These are phyloP conservation scores for Wickerhamiella nectarea DNA, from an alignment of 805 yeast genomes.

Conservation along the genomic window DNA sequence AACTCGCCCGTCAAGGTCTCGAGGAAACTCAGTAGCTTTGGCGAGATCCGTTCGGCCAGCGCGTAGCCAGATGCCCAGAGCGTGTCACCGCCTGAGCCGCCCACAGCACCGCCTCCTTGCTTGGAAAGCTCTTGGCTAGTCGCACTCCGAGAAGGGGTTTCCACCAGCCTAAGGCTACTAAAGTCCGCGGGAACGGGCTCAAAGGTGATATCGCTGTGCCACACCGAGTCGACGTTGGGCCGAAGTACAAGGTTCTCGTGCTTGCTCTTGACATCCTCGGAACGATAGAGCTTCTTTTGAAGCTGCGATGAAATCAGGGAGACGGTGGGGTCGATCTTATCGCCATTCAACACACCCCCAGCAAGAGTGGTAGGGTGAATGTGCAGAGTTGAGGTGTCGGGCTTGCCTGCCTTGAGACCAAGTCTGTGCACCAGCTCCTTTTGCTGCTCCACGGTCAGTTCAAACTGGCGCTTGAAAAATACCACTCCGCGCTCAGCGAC, in stretches of 20 bases:
- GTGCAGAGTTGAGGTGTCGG: constrained; percentile 21
- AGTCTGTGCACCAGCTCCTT: constrained; percentile 20
- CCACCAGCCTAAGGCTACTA: constrained; percentile 38
- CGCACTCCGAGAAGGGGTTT: constrained; percentile 25
- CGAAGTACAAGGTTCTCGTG: neutral
- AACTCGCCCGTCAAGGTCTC: constrained; percentile 26
- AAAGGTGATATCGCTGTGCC: constrained; percentile 45
- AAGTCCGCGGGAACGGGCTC: constrained; percentile 44
- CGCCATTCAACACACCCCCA: constrained; percentile 14
- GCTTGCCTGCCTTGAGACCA: constrained; percentile 23
- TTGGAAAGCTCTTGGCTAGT: neutral
- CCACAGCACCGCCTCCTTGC: neutral
- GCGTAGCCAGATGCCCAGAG: constrained; percentile 41
- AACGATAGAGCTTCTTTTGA: neutral
- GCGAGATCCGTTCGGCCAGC: constrained; percentile 40
- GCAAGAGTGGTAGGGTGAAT: constrained; percentile 19
- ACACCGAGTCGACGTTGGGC: constrained; percentile 16
- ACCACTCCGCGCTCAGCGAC: constrained; percentile 38
- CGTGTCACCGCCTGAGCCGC: constrained; percentile 35
- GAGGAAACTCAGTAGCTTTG: constrained; percentile 34
- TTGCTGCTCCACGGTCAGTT: constrained; percentile 23
- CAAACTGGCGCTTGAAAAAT: constrained; percentile 35
- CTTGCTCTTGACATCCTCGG: neutral
- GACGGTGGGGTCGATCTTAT: neutral
- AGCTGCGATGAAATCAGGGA: constrained; percentile 2